Evolutionary conservation across 1,139 yeast genomes (phyloP), one percentile per base, ranked within the genome.

Genomic region (Geotrichum restrictum): DNA sequence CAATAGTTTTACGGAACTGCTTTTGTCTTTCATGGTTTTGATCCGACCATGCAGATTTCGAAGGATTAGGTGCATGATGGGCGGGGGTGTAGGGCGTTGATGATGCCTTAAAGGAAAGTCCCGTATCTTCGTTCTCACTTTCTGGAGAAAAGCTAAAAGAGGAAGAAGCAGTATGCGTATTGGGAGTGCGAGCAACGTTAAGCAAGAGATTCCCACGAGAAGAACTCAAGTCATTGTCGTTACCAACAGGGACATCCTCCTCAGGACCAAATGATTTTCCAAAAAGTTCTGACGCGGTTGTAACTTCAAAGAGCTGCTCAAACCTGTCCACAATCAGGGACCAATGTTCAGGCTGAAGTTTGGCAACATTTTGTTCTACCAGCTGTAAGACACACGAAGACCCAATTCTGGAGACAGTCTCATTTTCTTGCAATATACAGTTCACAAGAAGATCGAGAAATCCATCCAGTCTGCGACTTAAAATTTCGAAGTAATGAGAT

Each of bases 351-450:
- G 71, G 73, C 24, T 71, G 67, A 62, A 93, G 86, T 62, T 79
- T 81, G n/a, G 70, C 64, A 57, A 84, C 80, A 67, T 93, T 94
- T 58, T 86, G 86, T 31, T 83, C 72, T 56, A 93, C 77, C 57
- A 93, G 74, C 57, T 84, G 87, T 58, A 85, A 84, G 56, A 93
- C 76, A 67, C 98, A 91, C 10, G 93, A 82, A 63, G 95, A 81
- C 19, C 98, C 98, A 60, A 91, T 89, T 62, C 95, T 78, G 0
- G 98, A 95, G 62, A 94, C 91, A 0, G 98, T 89, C 63, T 93
- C 98, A 67, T 93, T 93, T 62, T 91, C 97, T 69, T 93, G 98
- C 63, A 96, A 88, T 50, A 93, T 88, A 70, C 98, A 94, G 7
- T 93, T 83, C 2, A 83, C 83, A 52, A 94, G 71, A 54, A 94